phyloP scores from a whole-genome alignment of 306 rosid genomes.

The Acmispon strigosus region DNA sequence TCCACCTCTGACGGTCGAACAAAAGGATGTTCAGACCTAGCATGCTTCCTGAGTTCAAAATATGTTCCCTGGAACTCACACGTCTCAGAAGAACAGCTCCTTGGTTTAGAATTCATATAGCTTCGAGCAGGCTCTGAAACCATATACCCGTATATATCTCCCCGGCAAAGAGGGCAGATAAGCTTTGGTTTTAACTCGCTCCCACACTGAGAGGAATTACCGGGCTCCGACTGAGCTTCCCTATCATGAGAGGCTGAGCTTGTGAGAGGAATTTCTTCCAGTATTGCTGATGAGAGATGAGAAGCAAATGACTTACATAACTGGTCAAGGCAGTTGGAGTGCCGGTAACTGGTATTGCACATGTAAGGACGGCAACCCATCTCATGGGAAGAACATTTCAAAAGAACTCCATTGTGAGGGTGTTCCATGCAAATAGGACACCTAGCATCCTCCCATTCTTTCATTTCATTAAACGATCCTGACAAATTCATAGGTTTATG shows the following conservation, averaged over 20 bases:
- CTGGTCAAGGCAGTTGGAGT: slow-evolving; percentile 85
- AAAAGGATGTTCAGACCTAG: slow-evolving; percentile 70
- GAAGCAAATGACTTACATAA: slow-evolving; percentile 61
- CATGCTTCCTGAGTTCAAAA: slow-evolving; percentile 73
- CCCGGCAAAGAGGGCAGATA: slow-evolving; percentile 80
- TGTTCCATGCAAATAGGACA: slow-evolving; percentile 83
- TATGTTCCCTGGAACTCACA: slow-evolving; percentile 66
- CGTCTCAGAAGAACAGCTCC: slow-evolving; percentile 70
- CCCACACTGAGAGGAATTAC: slow-evolving; percentile 24
- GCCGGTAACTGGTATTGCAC: slow-evolving; percentile 83
- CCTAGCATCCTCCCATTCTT: slow-evolving; percentile 72
- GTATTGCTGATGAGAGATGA: slow-evolving; percentile 33
- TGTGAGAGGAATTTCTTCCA: slow-evolving; percentile 51
- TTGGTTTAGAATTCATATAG: slow-evolving; percentile 51
- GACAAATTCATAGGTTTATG: slow-evolving; percentile 24
- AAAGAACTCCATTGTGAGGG: slow-evolving; percentile 73
- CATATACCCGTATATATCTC: slow-evolving; percentile 63
- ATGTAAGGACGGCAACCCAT: slow-evolving; percentile 72
- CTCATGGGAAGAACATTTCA: slow-evolving; percentile 66
- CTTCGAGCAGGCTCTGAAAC: slow-evolving; percentile 56
- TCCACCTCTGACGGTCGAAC: slow-evolving; percentile 72
- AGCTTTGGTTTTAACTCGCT: slow-evolving; percentile 37
- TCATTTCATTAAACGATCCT: slow-evolving; percentile 33
- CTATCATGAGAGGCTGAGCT: slow-evolving; percentile 30
- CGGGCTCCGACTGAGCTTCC: slow-evolving; percentile 31